phyloP scores from a whole-genome alignment of 164 flowering plant species.

The Annona squamosa region DNA sequence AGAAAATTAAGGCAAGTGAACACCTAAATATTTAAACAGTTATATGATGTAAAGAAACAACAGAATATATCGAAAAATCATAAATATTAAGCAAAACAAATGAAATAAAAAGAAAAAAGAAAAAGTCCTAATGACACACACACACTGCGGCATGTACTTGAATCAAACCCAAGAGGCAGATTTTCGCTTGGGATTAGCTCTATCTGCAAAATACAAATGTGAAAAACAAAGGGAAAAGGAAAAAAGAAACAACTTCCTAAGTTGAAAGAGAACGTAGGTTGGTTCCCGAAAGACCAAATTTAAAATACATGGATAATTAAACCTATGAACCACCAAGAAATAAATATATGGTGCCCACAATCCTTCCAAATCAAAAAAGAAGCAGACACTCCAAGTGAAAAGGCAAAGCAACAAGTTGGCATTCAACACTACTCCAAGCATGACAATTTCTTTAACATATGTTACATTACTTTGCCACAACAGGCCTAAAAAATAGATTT shows the following conservation, averaged over 20 bases:
- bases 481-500: no score
- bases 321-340: no score
- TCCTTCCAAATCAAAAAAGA: no score
- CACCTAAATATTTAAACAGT: no score
- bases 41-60: no score
- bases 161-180: slow-evolving; percentile 39
- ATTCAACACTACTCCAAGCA: no score
- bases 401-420: no score
- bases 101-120: background rate
- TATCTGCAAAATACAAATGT: slow-evolving; percentile 29
- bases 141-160: slow-evolving; percentile 38
- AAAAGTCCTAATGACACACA: slow-evolving; percentile 21
- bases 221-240: background rate
- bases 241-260: slow-evolving; percentile 11
- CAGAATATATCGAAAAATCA: background rate
- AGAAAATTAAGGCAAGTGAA: no score
- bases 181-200: slow-evolving; percentile 35
- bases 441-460: no score
- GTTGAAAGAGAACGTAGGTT: slow-evolving; percentile 6
- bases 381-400: no score
- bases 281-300: background rate
- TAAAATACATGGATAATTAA: background rate
- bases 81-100: slow-evolving; percentile 1
- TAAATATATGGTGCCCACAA: no score
- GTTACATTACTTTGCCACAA: no score